Evolutionary conservation across 2,329 filamentous ascomycete species (phyloP).

Genomic region (Fusarium pininemorale): DNA sequence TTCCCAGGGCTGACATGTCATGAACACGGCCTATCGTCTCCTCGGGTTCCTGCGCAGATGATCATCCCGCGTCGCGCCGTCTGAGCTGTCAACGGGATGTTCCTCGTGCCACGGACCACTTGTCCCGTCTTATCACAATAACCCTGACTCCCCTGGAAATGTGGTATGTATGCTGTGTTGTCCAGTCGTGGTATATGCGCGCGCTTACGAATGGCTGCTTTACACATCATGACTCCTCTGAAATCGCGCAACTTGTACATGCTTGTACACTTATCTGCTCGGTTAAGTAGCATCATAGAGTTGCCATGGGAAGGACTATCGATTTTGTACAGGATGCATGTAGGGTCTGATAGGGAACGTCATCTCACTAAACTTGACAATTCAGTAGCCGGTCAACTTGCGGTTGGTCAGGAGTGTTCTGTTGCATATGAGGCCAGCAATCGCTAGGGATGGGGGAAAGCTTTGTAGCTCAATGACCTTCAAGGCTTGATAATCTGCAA

Average conservation of each 20-base stretch:
- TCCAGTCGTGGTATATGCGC: conserved; percentile 13
- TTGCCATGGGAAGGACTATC: conserved; percentile 4
- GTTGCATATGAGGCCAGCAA: conserved; percentile 26
- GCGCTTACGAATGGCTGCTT: conserved; percentile 35
- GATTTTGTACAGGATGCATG: conserved; percentile 26
- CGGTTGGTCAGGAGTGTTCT: background rate
- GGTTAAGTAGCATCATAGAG: conserved; percentile 6
- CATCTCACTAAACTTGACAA: conserved; percentile 3
- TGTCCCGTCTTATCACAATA: conserved; percentile 22
- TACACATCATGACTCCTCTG: conserved; percentile 31
- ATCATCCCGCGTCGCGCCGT: conserved; percentile 40
- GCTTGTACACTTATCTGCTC: background rate
- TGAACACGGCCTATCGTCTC: conserved; percentile 34
- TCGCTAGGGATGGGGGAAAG: background rate
- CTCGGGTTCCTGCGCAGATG: conserved; percentile 47
- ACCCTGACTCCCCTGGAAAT: background rate
- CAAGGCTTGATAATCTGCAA: background rate
- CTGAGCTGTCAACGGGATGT: conserved; percentile 38
- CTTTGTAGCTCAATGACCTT: background rate
- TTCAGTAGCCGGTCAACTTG: background rate
- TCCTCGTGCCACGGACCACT: conserved; percentile 30
- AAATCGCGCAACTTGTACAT: conserved; percentile 4
- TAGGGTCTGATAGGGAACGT: conserved; percentile 13
- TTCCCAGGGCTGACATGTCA: conserved; percentile 19
- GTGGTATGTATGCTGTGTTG: conserved; percentile 3